Evolutionary conservation across 495 filamentous ascomycete genomes (phyloP).

Genomic region (Xylaria acuta): DNA sequence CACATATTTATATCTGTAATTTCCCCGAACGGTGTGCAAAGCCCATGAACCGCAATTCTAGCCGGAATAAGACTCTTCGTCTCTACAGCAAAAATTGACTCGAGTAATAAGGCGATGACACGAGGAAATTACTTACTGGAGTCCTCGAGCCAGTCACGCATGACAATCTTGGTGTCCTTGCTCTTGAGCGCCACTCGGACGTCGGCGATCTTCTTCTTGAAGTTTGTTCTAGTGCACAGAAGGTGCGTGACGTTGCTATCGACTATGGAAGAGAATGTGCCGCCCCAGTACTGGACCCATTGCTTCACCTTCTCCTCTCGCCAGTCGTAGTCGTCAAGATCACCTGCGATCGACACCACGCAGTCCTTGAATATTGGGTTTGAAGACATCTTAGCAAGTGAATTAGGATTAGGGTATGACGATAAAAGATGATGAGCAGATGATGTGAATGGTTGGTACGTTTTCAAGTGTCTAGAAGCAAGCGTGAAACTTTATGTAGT

Average conservation of each 20-base stretch:
- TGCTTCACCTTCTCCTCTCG: slow-evolving; percentile 39
- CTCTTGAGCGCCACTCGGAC: slow-evolving; percentile 35
- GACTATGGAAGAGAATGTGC: slow-evolving; percentile 30
- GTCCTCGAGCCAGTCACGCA: slow-evolving; percentile 50
- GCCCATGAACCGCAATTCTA: not conserved
- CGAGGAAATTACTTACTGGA: slow-evolving; percentile 25
- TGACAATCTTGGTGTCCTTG: slow-evolving; percentile 40
- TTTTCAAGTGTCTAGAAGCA: not conserved
- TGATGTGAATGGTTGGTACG: not conserved
- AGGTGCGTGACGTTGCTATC: slow-evolving; percentile 46
- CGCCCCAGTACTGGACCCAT: slow-evolving; percentile 42
- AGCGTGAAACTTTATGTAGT: not conserved
- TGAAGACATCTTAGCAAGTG: slow-evolving; percentile 16
- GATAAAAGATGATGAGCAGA: not conserved
- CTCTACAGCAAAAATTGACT: too few species aligned
- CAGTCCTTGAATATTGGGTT: slow-evolving; percentile 37
- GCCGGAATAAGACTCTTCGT: not conserved
- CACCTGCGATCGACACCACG: slow-evolving; percentile 40
- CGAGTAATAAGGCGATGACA: not conserved
- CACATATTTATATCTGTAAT: not conserved
- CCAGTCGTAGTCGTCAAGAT: slow-evolving; percentile 38
- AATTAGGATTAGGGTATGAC: not conserved
- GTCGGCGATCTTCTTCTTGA: slow-evolving; percentile 30
- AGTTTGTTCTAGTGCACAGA: slow-evolving; percentile 42
- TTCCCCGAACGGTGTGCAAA: not conserved